These are phyloP conservation scores for Priceomyces fermenticarens DNA, from an alignment of 805 yeast species.

Conservation along the genomic window DNA sequence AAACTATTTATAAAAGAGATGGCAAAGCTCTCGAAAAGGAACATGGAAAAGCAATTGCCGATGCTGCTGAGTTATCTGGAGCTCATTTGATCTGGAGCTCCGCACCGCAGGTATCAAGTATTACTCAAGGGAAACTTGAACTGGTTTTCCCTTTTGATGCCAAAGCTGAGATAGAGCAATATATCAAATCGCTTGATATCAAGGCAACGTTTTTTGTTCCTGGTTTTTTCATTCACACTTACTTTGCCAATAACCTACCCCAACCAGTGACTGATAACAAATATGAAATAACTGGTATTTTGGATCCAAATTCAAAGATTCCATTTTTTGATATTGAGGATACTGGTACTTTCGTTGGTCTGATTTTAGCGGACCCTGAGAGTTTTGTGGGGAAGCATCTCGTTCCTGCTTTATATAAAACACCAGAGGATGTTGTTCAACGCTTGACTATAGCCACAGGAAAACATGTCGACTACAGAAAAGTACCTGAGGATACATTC, in stretches of 20 bases:
- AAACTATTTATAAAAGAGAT: conserved; percentile 8
- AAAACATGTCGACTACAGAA: conserved; percentile 1
- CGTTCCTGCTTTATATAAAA: conserved; percentile 1
- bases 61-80: conserved; percentile 3
- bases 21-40: conserved; percentile 5
- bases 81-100: conserved; percentile 7
- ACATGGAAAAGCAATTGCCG: conserved; percentile 7
- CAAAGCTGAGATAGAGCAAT: conserved; percentile 5
- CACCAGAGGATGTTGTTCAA: neutral
- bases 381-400: conserved; percentile 3
- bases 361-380: conserved; percentile 4
- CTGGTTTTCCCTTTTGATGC: neutral
- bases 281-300: conserved; percentile 1
- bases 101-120: neutral
- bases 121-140: conserved; percentile 3
- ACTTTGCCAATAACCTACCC: neutral
- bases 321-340: conserved; percentile 7
- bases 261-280: conserved; percentile 1
- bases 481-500: neutral
- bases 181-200: conserved; percentile 4
- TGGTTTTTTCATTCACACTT: conserved; percentile 7
- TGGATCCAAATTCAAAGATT: neutral
- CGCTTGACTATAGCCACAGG: neutral
- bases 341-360: conserved; percentile 5
- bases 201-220: conserved; percentile 5